Evolutionary conservation across 345 rosid genomes (phyloP).

Genomic region (Arabis alpina): DNA sequence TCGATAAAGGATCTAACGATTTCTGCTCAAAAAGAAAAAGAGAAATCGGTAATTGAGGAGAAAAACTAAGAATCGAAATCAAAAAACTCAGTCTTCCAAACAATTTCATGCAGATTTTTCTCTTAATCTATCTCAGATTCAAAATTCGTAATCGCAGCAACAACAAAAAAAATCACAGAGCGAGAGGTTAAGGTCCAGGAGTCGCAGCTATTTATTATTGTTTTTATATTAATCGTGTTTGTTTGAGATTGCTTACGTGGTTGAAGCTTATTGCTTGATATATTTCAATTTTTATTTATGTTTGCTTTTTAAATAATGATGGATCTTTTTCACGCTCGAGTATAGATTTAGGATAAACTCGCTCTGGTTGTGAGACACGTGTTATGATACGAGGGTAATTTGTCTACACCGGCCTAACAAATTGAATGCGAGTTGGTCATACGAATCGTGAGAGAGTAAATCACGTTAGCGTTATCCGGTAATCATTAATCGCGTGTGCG

Average conservation of each 20-base stretch:
- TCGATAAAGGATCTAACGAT: slow-evolving; percentile 53
- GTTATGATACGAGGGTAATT: not conserved
- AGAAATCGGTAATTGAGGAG: slow-evolving; percentile 69
- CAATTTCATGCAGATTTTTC: slow-evolving; percentile 73
- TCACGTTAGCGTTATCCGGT: slow-evolving; percentile 26
- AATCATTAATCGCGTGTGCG: not conserved
- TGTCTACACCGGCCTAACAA: not conserved
- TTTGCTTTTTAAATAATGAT: not conserved
- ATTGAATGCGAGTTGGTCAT: slow-evolving; percentile 7
- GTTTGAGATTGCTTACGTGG: slow-evolving; percentile 20
- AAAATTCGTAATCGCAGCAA: not conserved
- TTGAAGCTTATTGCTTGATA: not conserved
- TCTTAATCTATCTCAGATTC: slow-evolving; percentile 20
- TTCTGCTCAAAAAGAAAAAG: slow-evolving; percentile 57
- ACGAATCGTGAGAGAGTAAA: not conserved
- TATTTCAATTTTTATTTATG: not conserved
- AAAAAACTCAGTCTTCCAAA: slow-evolving; percentile 65
- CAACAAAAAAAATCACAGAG: not conserved
- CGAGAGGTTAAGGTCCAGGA: slow-evolving; percentile 19
- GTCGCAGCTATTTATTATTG: not conserved
- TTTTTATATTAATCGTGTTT: slow-evolving; percentile 24
- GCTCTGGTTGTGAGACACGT: not conserved
- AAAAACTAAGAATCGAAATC: slow-evolving; percentile 69
- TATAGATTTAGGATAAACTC: not conserved
- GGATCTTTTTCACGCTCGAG: not conserved